phyloP scores from a whole-genome alignment of 305 asterid species.

The Rubia balearica region DNA sequence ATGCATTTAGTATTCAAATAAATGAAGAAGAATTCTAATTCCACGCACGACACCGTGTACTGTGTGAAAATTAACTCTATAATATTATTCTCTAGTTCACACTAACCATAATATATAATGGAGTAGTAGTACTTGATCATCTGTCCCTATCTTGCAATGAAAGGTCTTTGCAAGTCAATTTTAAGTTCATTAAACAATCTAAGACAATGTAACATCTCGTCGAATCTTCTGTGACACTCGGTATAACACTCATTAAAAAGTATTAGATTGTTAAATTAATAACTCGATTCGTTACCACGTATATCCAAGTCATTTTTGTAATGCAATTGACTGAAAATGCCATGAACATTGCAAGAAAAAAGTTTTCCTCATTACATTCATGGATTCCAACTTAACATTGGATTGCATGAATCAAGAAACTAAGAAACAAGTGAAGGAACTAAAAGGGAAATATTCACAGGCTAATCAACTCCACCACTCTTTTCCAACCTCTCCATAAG shows the following conservation, averaged over 20 bases:
- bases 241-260: too few relatives aligned
- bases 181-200: not conserved
- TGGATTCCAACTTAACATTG: slow-evolving; percentile 23
- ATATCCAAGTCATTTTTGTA: not conserved
- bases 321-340: not conserved
- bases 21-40: slow-evolving; percentile 7
- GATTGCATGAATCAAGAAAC: slow-evolving; percentile 7
- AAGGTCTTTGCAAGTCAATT: slow-evolving; percentile 21
- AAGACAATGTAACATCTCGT: too few relatives aligned
- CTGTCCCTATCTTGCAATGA: slow-evolving; percentile 6
- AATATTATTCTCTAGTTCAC: slow-evolving; percentile 16
- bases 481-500: slow-evolving; percentile 13
- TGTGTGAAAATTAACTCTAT: slow-evolving; percentile 3
- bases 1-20: not conserved
- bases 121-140: not conserved
- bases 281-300: too few relatives aligned
- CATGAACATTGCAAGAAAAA: slow-evolving; percentile 2
- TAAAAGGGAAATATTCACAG: slow-evolving; percentile 26
- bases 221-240: too few relatives aligned
- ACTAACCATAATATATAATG: not conserved
- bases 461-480: slow-evolving; percentile 7
- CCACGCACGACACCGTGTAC: slow-evolving; percentile 24
- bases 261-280: too few relatives aligned
- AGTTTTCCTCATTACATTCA: slow-evolving; percentile 19
- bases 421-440: not conserved